Evolutionary conservation across 2,329 filamentous ascomycete genomes (phyloP).

Genomic region (Penicillium glabrum): DNA sequence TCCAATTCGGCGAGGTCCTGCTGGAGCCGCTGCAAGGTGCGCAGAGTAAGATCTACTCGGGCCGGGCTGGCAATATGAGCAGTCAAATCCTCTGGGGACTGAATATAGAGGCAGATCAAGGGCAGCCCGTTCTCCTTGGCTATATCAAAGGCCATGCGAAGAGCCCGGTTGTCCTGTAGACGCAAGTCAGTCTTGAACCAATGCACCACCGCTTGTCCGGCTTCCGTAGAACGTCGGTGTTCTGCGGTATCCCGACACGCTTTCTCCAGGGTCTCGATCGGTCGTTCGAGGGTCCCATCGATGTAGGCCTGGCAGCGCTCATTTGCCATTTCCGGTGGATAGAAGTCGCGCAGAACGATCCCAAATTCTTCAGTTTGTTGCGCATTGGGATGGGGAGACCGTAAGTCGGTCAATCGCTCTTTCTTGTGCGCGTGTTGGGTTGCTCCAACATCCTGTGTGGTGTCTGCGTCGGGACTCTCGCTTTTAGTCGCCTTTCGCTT

Average conservation of each 20-base stretch:
- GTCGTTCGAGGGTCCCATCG: constrained; percentile 66
- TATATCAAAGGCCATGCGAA: constrained; percentile 65
- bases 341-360: constrained; percentile 72
- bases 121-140: constrained; percentile 69
- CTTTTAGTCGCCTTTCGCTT: constrained; percentile 26
- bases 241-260: constrained; percentile 62
- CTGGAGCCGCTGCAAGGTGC: constrained; percentile 66
- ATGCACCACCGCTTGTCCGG: constrained; percentile 69
- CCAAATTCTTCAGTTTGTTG: constrained; percentile 53
- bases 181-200: constrained; percentile 90
- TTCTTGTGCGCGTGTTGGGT: constrained; percentile 12
- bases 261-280: constrained; percentile 66
- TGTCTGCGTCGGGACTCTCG: constrained; percentile 5
- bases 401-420: constrained; percentile 20
- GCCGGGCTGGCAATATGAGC: constrained; percentile 73
- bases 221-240: constrained; percentile 52
- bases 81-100: constrained; percentile 81
- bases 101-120: constrained; percentile 72
- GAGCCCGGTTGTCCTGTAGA: constrained; percentile 68
- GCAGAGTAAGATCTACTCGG: constrained; percentile 77
- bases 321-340: constrained; percentile 84
- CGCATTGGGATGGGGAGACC: constrained; percentile 33
- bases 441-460: neutral
- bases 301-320: constrained; percentile 73
- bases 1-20: constrained; percentile 67